Evolutionary conservation across 495 filamentous ascomycete genomes (phyloP).

Genomic region (Eremomyces bilateralis): DNA sequence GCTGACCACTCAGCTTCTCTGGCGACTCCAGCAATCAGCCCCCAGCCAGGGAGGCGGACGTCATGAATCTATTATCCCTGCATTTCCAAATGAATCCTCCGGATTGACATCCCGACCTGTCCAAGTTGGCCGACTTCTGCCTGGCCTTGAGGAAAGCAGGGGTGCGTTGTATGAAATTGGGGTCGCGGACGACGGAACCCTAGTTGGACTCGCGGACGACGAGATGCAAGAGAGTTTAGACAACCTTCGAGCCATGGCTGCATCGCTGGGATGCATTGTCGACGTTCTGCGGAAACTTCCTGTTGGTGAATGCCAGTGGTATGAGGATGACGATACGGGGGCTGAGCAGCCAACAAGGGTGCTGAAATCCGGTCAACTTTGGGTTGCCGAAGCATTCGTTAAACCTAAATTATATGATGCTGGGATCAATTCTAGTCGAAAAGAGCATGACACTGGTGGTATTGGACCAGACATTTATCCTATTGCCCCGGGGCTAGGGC

Average conservation of each 20-base stretch:
- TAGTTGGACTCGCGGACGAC: constrained; percentile 74
- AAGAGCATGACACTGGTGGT: too few species aligned
- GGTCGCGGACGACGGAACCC: constrained; percentile 79
- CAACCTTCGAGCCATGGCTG: constrained; percentile 72
- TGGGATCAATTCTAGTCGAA: not conserved
- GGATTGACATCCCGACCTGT: too few species aligned
- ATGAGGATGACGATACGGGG: constrained; percentile 18
- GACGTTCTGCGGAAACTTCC: constrained; percentile 62
- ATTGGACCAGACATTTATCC: too few species aligned
- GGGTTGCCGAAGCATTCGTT: constrained; percentile 74
- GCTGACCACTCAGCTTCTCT: constrained; percentile 82
- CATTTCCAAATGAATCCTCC: too few species aligned
- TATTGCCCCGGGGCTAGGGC: too few species aligned
- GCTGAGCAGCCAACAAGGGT: not conserved
- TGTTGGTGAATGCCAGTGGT: constrained; percentile 75
- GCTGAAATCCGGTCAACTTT: constrained; percentile 35
- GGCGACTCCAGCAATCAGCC: constrained; percentile 87
- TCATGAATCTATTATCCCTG: constrained; percentile 45
- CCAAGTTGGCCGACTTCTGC: constrained; percentile 17
- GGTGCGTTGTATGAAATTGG: constrained; percentile 94
- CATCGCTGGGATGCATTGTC: constrained; percentile 74
- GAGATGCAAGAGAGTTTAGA: constrained; percentile 78
- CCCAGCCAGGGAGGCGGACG: constrained; percentile 67
- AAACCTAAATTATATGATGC: constrained; percentile 30
- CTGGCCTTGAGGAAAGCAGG: constrained; percentile 76